Evolutionary conservation across 2,329 filamentous ascomycete species (phyloP), one percentile per base, ranked within the genome.

Genomic region (Rhynchosporium agropyri): DNA sequence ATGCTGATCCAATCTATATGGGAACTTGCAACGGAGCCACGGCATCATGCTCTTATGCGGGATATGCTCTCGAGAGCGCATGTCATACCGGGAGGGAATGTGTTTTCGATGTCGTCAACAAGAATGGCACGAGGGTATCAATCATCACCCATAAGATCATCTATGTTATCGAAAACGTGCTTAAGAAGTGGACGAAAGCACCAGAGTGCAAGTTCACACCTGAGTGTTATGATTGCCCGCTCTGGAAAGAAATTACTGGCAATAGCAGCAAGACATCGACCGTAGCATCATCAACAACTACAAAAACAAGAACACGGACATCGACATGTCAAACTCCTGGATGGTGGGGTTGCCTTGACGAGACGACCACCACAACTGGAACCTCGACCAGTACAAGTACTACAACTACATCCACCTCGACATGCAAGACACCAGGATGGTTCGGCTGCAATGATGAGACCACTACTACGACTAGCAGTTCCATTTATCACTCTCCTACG

Each of bases 1-100:
- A 92, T 0, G 95, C 95, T 0, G 95, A 99, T 76, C 95, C 95
- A 0, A 88, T 99, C 40, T 99, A 89, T 72, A 93, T 97, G 79
- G 95, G 95, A 38, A 91, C 89, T 0, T 98, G 95, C 77, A 97
- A 97, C 72, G 91, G 90, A 38, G 91, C 91, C 2, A 92, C 91
- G 2, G 93, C 94, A 2, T 87, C 89, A 10, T 98, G 95, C 76
- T 95, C 93, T 87, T 96, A 74, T 72, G 94, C 88, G 1, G 95
- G 95, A 0, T 99, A 98, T 74, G 93, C 95, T 1, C 84, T 99
- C 81, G 92, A 99, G 76, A 90, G 92, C 12, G 83, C 88, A n/a
- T 99, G 95, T 70, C 95, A 98, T 71, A 90, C 91, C 0, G 95
- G 95, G 7, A 84, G 85, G 59, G 89, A 95, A 74, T 98, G 95